Evolutionary conservation across 345 rosid species (phyloP), one percentile per base, ranked within the genome.

Genomic region (Bretschneidera sinensis): DNA sequence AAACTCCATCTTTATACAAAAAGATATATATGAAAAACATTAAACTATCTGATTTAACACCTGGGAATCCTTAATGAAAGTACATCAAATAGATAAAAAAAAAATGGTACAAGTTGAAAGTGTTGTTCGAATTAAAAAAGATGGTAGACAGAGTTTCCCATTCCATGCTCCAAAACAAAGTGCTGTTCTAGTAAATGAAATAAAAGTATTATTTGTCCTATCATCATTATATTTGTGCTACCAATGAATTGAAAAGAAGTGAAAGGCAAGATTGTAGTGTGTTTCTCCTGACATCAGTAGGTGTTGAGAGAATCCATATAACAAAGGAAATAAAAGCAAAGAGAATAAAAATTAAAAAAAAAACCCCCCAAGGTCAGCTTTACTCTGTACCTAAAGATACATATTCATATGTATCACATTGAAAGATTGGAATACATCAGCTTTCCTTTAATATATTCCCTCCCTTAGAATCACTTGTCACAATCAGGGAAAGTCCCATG

Each of bases 401-500:
- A 73, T n/a, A n/a, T 33, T 35, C 48, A 49, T n/a, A n/a, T n/a
- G n/a, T n/a, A 17, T 58, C 24, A 62, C 25, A 43, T 24, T 20
- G 60, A 57, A n/a, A 57, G 64, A 65, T 60, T 63, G 43, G 14
- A 60, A 64, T 11, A 23, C 62, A 61, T 63, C 45, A 68, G 1
- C 62, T 55, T 56, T 24, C 21, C 76, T 76, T 79, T 67, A 61
- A 67, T 67, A 24, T 64, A 67, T 73, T 79, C 76, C 67, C 48
- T 61, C 31, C n/a, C n/a, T n/a, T n/a, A 56, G 65, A 67, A 76
- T 79, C 69, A 64, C 23, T 70, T 55, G 76, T 73, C 78, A 31
- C 57, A n/a, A 11, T 65, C 80, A 18, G 6, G 47, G 62, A 73
- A 73, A 67, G 62, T 70, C 54, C 60, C 72, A 55, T 54, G 74